Evolutionary conservation across 1,139 yeast genomes (phyloP), one percentile per base, ranked within the genome.

Genomic region (Kluyveromyces sp.): DNA sequence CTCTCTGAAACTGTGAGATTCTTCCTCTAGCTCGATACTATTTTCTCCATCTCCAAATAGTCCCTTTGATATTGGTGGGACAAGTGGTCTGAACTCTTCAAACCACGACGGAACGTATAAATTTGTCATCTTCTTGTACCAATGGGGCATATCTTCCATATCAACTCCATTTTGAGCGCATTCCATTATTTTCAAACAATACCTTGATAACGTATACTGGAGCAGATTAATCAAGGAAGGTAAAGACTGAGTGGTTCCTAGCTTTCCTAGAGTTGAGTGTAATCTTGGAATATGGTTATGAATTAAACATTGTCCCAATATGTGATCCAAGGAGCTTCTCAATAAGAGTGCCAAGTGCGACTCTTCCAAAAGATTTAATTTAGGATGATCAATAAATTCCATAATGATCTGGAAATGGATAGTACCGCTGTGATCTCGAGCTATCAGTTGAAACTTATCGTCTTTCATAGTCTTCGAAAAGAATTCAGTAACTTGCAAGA

Each of bases 21-120:
- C 48, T 40, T 55, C 41, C 47, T 63, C 53, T 40, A 49, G 45
- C 36, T 53, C 52, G 25, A 50, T 32, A 7, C 28, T 46, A 34
- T 55, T 58, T 42, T 60, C 51, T 40, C 59, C 64, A 51, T 63
- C 68, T 15, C 61, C 53, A 50, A 69, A 65, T 36, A 64, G 55
- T 4, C 70, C 62, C 49, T 64, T 64, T 15, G 68, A 55, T 30
- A 69, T 61, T 7, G 74, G 73, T 6, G 73, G 72, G n/a, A 66
- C 59, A 7, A 48, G 28, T 26, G 58, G 55, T 43, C 60, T 37
- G 37, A 59, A 39, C 32, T 47, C 45, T 50, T 63, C 49, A 55
- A 60, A 58, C 61, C 61, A 59, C 4, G 30, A 25, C 21, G 66
- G 66, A 10, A 60, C 34, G 26, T 47, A 49, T 27, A 45, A 49